phyloP scores from a whole-genome alignment of 2,329 filamentous ascomycete genomes.

The Penicillium sp. region DNA sequence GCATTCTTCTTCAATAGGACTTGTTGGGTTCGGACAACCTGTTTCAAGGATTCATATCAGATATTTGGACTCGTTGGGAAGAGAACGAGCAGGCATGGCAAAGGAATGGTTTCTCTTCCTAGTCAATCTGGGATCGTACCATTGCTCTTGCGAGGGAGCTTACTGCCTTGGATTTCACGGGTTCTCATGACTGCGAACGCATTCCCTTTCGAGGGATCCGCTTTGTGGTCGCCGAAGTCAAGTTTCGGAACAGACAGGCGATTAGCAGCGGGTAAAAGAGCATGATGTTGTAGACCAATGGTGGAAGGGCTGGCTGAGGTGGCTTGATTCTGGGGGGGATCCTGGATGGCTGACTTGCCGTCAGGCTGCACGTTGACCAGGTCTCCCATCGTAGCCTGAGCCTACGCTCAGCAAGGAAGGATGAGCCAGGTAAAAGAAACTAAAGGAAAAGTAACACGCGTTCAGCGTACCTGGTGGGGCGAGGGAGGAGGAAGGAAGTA shows the following conservation, averaged over 20 bases:
- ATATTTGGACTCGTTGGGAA: no score
- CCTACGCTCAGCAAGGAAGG: no score
- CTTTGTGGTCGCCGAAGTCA: not conserved
- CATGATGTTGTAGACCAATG: not conserved
- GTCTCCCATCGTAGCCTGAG: not conserved
- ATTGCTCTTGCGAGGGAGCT: constrained; percentile 1
- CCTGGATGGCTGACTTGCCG: not conserved
- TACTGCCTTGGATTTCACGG: constrained; percentile 5
- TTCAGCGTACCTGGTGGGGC: no score
- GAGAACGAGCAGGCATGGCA: no score
- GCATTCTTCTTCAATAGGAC: not conserved
- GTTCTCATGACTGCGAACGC: constrained; percentile 31
- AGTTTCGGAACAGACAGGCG: not conserved
- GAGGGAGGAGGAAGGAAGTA: not conserved
- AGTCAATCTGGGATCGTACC: constrained; percentile 7
- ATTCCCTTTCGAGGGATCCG: constrained; percentile 20
- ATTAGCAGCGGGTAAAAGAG: not conserved
- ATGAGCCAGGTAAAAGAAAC: no score
- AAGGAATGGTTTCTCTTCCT: not conserved
- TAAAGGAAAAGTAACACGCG: no score
- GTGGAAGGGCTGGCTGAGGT: not conserved
- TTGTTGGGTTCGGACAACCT: not conserved
- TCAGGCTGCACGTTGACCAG: not conserved
- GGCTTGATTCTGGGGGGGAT: not conserved
- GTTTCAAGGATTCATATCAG: not conserved